Conservation (phyloP, 345 rosid genomes). For the Camelina laxa region DNA sequence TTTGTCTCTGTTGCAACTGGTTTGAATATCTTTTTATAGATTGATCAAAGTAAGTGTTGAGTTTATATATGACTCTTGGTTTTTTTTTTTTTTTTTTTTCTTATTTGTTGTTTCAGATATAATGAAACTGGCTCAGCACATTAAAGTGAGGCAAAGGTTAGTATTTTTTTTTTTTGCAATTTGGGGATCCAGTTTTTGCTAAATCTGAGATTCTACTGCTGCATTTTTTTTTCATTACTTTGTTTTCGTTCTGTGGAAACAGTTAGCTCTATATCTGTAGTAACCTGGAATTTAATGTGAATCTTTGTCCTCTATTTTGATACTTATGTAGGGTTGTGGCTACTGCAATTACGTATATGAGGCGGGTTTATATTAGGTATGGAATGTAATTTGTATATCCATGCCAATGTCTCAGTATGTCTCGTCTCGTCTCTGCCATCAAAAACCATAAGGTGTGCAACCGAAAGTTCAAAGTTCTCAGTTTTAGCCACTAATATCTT, state of each 20-base stretch:
- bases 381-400: neutral
- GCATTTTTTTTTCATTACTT: neutral
- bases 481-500: neutral
- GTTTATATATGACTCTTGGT: neutral
- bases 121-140: slow-evolving; percentile 71
- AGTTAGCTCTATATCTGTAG: no score
- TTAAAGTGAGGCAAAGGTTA: slow-evolving; percentile 94
- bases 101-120: slow-evolving; percentile 65
- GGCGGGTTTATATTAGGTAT: slow-evolving; percentile 86
- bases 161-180: slow-evolving; percentile 25
- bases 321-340: slow-evolving; percentile 78
- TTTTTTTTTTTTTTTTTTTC: no score
- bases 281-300: neutral
- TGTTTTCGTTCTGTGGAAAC: neutral
- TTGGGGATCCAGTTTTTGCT: slow-evolving; percentile 6
- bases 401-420: neutral
- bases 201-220: slow-evolving; percentile 4
- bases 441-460: neutral
- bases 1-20: neutral
- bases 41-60: neutral
- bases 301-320: neutral
- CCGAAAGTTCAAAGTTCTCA: neutral
- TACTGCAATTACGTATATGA: slow-evolving; percentile 90
- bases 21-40: neutral
- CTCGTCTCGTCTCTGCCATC: neutral